Evolutionary conservation across 768 basidiomycete genomes (phyloP), one percentile per base, ranked within the genome.

Genomic region (Pisolithus marmoratus): DNA sequence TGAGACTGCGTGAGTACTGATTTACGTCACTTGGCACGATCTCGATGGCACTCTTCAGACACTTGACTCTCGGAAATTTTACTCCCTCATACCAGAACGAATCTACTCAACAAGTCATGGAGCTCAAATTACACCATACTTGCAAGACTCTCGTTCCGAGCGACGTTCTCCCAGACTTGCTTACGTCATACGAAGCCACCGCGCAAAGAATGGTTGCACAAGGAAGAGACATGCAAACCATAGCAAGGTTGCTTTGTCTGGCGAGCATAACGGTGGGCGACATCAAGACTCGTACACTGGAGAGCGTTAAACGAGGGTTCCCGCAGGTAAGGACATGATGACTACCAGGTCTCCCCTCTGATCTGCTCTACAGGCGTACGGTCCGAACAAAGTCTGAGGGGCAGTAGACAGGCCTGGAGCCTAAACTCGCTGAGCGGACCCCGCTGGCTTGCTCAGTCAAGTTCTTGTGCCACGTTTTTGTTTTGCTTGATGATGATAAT

Each of bases 21-120:
- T 45, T 24, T 23, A 38, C 36, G n/a, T 12, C 12, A 34, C 34
- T 34, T 34, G 34, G 34, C 43, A 27, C 40, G 48, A 34, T 23
- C 52, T 52, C 49, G 43, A 19, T 46, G n/a, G 52, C 29, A 43
- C 52, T 55, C 43, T 26, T 31, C 38, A 98, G 96, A 99, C 67
- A 98, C 94, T 51, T 88, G 88, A 26, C 65, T 99, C 43, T 94
- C 92, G n/a, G 96, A 98, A 70, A 72, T 93, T 64, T 76, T 99
- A 40, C 82, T 93, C 54, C 84, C 89, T 22, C 74, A 86, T 53
- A 98, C 94, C 2, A 76, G 82, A 49, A 88, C 89, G 14, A 89
- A 95, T 38, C 72, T 85, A 43, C 98, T 99, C 72, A 92, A 93
- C 70, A 87, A 84, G 62, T 88, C 85, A 11, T 99, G 9, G 94